Conservation (phyloP, 2,329 filamentous ascomycete species). For the Gremmenia infestans region DNA sequence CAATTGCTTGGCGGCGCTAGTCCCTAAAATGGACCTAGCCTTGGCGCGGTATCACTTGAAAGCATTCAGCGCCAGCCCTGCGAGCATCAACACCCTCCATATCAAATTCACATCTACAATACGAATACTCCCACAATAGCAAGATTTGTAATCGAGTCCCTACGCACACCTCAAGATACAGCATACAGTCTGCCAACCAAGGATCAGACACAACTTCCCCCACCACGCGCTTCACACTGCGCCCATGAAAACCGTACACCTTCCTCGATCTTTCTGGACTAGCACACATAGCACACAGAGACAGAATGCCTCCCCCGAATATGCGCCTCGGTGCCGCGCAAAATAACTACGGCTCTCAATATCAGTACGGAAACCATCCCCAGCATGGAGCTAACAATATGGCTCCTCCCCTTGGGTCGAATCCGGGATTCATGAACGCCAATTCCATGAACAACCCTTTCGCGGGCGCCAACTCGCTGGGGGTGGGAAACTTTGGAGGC, state of each 20-base stretch:
- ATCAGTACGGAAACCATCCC: constrained; percentile 41
- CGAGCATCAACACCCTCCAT: not conserved
- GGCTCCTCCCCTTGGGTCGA: constrained; percentile 57
- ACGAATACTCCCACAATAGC: not conserved
- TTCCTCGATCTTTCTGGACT: constrained; percentile 27
- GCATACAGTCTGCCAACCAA: not conserved
- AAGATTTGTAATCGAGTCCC: not conserved
- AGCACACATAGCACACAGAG: constrained; percentile 29
- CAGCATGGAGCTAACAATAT: constrained; percentile 37
- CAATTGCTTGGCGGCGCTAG: constrained; percentile 9
- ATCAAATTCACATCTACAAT: not conserved
- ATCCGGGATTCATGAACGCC: constrained; percentile 66
- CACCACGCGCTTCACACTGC: constrained; percentile 23
- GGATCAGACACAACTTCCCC: not conserved
- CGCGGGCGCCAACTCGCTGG: constrained; percentile 46
- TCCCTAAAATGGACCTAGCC: constrained; percentile 2
- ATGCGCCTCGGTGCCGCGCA: constrained; percentile 31
- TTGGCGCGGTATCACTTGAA: too few relatives aligned
- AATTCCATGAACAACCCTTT: constrained; percentile 67
- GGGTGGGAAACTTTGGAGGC: constrained; percentile 51
- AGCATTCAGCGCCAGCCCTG: not conserved
- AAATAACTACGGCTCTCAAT: constrained; percentile 34
- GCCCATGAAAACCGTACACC: constrained; percentile 31
- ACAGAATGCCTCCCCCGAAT: constrained; percentile 33
- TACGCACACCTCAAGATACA: not conserved